These are phyloP conservation scores for Sungouiella thailandica DNA, from an alignment of 805 yeast genomes.

Conservation along the genomic window DNA sequence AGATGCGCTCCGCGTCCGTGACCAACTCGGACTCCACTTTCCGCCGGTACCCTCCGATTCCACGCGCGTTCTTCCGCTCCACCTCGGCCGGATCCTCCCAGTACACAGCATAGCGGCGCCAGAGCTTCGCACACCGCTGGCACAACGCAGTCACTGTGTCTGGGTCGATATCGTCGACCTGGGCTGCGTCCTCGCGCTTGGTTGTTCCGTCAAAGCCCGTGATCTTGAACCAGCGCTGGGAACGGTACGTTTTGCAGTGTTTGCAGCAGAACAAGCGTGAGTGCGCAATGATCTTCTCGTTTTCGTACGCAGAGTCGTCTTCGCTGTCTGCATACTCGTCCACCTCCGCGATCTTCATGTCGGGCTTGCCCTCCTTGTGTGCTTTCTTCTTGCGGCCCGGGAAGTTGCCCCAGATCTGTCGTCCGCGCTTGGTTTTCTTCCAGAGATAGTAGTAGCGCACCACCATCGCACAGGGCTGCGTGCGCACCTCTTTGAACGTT, in stretches of 20 bases:
- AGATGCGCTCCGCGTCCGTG: slow-evolving; percentile 54
- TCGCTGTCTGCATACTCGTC: slow-evolving; percentile 57
- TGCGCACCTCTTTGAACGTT: slow-evolving; percentile 63
- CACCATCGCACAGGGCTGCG: slow-evolving; percentile 71
- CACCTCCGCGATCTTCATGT: slow-evolving; percentile 12
- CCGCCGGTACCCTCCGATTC: slow-evolving; percentile 54
- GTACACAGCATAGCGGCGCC: slow-evolving; percentile 83
- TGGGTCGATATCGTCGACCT: slow-evolving; percentile 9
- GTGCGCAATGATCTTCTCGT: slow-evolving; percentile 39
- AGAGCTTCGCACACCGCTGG: slow-evolving; percentile 78
- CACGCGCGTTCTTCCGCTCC: slow-evolving; percentile 38
- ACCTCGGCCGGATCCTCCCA: slow-evolving; percentile 83
- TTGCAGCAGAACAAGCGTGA: slow-evolving; percentile 55
- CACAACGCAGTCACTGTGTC: slow-evolving; percentile 60
- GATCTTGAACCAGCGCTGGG: slow-evolving; percentile 64
- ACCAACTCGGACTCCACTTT: slow-evolving; percentile 63
- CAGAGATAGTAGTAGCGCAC: slow-evolving; percentile 87
- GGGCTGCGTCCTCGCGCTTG: slow-evolving; percentile 25
- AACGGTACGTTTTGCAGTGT: slow-evolving; percentile 56
- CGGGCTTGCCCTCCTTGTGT: slow-evolving; percentile 24
- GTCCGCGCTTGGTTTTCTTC: slow-evolving; percentile 82
- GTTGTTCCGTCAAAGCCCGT: slow-evolving; percentile 51
- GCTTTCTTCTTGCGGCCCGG: slow-evolving; percentile 66
- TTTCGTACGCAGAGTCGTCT: slow-evolving; percentile 71
- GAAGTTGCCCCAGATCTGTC: slow-evolving; percentile 74